Evolutionary conservation across 805 yeast species (phyloP), one percentile per base, ranked within the genome.

Genomic region (Saccharomyces mikatae): DNA sequence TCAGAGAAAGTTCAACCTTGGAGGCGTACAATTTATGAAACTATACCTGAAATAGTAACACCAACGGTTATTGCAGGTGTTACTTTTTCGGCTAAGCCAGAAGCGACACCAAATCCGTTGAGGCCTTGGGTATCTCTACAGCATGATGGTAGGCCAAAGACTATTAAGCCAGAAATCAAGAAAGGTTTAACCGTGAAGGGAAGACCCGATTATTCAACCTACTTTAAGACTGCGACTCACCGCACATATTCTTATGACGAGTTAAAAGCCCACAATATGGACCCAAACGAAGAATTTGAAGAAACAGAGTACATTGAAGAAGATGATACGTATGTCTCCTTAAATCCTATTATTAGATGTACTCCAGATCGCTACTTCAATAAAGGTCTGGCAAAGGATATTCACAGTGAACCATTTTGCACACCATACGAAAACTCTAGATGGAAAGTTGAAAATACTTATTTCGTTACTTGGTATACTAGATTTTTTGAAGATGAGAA

Each of bases 291-390:
- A 28, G 64, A 72, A 1, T 80, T 77, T 62, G 78, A 74, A 54
- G 89, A 89, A 60, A 82, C 80, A 47, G 63, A 70, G 22, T 77
- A 67, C 62, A 65, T 79, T 24, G 83, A 80, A 4, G 96, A 89
- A 69, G 95, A 87, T 68, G 76, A 77, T n/a, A 81, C 87, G 0
- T 85, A 87, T 63, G 84, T 82, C 28, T 72, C 78, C 21, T 74
- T 89, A 66, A 87, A 84, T 64, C 97, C 97, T 0, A 68, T 89
- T 50, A 78, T 88, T 64, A 78, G 96, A 71, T 89, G 97, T 72
- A 87, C 90, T 3, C 97, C 97, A 2, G 85, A 85, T 52, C 71
- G 79, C 49, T 89, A 87, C 66, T 76, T 73, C 63, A 78, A 76
- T 60, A 85, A 83, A 65, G 92, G 91, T 8, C 56, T 74, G 41